Conservation (phyloP, 2,329 filamentous ascomycete genomes). For the Boeremia lycopersici region DNA sequence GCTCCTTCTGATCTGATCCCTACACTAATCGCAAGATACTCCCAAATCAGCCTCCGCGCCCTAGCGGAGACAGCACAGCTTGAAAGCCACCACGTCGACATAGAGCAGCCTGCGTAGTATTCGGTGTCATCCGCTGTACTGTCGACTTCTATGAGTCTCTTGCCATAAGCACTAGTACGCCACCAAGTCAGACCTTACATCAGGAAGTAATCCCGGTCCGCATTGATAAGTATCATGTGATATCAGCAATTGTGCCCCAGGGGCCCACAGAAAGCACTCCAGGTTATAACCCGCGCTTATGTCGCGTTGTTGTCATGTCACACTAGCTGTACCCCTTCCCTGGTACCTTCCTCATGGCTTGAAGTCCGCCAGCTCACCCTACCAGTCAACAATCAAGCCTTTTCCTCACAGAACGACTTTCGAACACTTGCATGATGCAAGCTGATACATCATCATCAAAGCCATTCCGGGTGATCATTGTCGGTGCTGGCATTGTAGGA, state of each 20-base stretch:
- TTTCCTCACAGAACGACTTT: neutral
- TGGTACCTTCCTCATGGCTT: neutral
- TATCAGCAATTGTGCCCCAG: no score
- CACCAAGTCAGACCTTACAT: neutral
- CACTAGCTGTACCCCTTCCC: neutral
- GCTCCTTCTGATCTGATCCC: no score
- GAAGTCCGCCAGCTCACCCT: neutral
- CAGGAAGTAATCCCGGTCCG: no score
- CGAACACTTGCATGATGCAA: conserved; percentile 4
- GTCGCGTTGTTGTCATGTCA: no score
- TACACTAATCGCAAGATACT: no score
- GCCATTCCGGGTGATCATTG: conserved; percentile 25
- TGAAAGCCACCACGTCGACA: no score
- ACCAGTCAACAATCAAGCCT: neutral
- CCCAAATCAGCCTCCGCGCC: no score
- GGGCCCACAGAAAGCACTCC: neutral
- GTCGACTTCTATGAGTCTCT: neutral
- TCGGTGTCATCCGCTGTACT: neutral
- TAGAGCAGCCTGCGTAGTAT: no score
- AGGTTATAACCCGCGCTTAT: neutral
- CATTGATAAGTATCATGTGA: neutral
- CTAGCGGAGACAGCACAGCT: no score
- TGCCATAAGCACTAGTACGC: conserved; percentile 2
- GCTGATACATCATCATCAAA: conserved; percentile 5
- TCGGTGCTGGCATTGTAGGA: conserved; percentile 28